These are phyloP conservation scores for Moniliophthora roreri DNA, from an alignment of 1,284 basidiomycete genomes.

Conservation along the genomic window DNA sequence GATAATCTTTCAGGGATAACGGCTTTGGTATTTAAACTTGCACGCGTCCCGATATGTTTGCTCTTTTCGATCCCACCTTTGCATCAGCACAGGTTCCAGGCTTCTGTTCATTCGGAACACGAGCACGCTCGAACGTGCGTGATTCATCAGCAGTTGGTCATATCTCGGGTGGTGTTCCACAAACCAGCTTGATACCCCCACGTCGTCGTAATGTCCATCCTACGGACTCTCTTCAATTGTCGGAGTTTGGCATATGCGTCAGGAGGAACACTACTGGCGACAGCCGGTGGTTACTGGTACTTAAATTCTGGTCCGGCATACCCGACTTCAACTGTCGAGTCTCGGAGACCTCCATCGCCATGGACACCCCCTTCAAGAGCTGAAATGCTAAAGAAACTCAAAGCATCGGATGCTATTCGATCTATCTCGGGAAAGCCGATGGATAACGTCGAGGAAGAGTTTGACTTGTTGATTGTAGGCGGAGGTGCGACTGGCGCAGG, in stretches of 20 bases:
- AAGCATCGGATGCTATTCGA: conserved; percentile 35
- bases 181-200: not conserved
- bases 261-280: not conserved
- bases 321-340: conserved; percentile 58
- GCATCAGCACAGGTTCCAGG: no score
- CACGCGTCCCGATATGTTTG: no score
- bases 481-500: conserved; percentile 96
- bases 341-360: conserved; percentile 64
- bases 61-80: no score
- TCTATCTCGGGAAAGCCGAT: conserved; percentile 15
- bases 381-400: conserved; percentile 62
- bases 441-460: conserved; percentile 44
- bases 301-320: conserved; percentile 71
- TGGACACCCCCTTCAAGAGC: conserved; percentile 74
- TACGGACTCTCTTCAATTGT: conserved; percentile 2
- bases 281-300: conserved; percentile 59
- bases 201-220: not conserved
- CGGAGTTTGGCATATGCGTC: not conserved
- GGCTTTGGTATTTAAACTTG: no score
- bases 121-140: not conserved
- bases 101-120: not conserved
- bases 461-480: conserved; percentile 86
- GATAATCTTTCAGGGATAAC: no score
- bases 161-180: not conserved
- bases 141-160: not conserved